A percentile compares a stretch with the other conserved stretches of the same genome.
Evolutionary conservation across 805 yeast genomes (phyloP).

Genomic region (Kluyveromyces aestuarii): DNA sequence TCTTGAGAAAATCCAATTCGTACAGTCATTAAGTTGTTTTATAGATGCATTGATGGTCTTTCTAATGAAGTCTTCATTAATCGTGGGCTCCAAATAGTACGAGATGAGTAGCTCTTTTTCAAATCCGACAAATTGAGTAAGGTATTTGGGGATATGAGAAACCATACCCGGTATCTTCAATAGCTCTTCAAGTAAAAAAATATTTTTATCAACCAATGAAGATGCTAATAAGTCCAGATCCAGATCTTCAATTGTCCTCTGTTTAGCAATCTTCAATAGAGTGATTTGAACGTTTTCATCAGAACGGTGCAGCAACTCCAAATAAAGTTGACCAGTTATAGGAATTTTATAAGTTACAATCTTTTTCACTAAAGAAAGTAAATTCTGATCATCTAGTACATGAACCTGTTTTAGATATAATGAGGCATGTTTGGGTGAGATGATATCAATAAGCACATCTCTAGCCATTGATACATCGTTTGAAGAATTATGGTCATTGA

Average conservation of each 20-base stretch:
- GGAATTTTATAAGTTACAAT: background rate
- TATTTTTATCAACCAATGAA: background rate
- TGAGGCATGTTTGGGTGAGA: background rate
- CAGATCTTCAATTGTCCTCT: conserved; percentile 8
- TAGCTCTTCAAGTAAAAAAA: background rate
- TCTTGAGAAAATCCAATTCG: background rate
- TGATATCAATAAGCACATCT: background rate
- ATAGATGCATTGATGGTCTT: background rate
- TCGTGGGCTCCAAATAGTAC: background rate
- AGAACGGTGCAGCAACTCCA: background rate
- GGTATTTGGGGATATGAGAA: background rate
- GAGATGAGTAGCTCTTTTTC: background rate
- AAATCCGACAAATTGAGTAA: background rate
- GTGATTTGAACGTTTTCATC: background rate
- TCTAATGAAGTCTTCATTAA: background rate
- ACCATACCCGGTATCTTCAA: background rate
- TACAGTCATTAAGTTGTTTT: background rate
- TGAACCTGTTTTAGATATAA: background rate
- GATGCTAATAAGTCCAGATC: background rate
- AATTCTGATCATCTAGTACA: background rate
- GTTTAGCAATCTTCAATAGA: conserved; percentile 6
- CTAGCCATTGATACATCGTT: background rate
- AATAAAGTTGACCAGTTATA: background rate
- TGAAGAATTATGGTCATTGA: background rate
- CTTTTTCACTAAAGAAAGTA: background rate